Evolutionary conservation across 1,284 basidiomycete species (phyloP), one percentile per base, ranked within the genome.

Genomic region (Cutaneotrichosporon dermatis): DNA sequence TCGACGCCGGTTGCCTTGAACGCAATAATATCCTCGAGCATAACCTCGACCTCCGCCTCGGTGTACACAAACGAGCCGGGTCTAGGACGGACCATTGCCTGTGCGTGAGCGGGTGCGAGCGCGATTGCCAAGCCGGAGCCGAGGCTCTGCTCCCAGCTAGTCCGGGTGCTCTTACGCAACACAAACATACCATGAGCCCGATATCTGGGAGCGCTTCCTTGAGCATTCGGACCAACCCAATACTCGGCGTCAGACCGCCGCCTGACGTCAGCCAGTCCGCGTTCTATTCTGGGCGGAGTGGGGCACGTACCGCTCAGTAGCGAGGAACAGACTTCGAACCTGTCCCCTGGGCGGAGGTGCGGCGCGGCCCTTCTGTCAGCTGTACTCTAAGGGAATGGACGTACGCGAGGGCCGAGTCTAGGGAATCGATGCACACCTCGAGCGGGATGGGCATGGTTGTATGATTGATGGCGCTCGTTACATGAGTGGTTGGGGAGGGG

Each of bases 21-120:
- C 8, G 60, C 60, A 9, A 70, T 74, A 50, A 90, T 86, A 66
- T 91, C 89, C 68, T 85, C 83, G 12, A 85, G 67, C 86, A 91
- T 91, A 51, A 88, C 83, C 5, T 82, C 77, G 3, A 88, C 58
- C 72, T 92, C 89, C 8, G 77, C 72, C 4, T 82, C 72, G 8
- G 84, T 81, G 70, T 90, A 92, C 4, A 86, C 70, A 71, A 92
- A 91, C 71, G 89, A 88, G 0, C 89, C 89, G 4, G 81, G 80
- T 13, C 89, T 82, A 8, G 88, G 88, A 39, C 89, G 84, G 62
- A 92, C 80, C 88, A 92, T 90, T 13, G 80, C 82, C 89, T 90
- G 58, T 12, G 15, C 36, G 56, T 61, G 40, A 61, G 46, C 11
- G 40, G 55, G 41, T 10, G 13, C 8, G n/a, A 25, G 25, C 3